Evolutionary conservation across 805 yeast genomes (phyloP).

Genomic region (Gaillardinia entomophila): DNA sequence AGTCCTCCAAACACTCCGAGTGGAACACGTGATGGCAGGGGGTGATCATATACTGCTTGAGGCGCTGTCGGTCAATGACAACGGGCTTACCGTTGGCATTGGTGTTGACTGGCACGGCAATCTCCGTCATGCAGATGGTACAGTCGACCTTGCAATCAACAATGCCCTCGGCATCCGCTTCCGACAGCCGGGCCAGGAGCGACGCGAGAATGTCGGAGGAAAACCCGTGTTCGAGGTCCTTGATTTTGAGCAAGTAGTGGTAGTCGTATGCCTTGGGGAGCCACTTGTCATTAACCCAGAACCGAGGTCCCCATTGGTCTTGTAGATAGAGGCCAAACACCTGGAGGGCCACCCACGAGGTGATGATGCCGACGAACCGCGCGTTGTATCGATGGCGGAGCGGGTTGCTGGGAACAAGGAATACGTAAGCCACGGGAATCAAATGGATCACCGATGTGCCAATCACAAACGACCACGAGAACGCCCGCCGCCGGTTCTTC

Average conservation of each 20-base stretch:
- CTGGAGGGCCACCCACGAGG: conserved; percentile 58
- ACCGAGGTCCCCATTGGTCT: conserved; percentile 68
- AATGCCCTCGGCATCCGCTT: conserved; percentile 16
- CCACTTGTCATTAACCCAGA: conserved; percentile 69
- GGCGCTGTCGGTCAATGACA: conserved; percentile 9
- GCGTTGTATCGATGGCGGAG: conserved; percentile 66
- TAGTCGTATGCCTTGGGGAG: conserved; percentile 83
- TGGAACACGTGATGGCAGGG: conserved; percentile 93
- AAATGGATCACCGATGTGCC: conserved; percentile 61
- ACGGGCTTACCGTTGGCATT: conserved; percentile 11
- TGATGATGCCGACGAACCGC: conserved; percentile 39
- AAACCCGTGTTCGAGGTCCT: conserved; percentile 54
- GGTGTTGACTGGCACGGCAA: conserved; percentile 48
- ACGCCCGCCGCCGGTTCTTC: conserved; percentile 58
- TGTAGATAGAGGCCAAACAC: conserved; percentile 55
- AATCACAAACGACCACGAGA: conserved; percentile 70
- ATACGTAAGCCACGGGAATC: conserved; percentile 61
- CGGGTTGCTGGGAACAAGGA: conserved; percentile 49
- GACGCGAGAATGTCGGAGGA: conserved; percentile 45
- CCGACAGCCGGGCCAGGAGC: conserved; percentile 14
- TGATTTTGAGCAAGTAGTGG: conserved; percentile 58
- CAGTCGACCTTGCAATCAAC: conserved; percentile 58
- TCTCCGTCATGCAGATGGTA: conserved; percentile 82
- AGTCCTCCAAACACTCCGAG: conserved; percentile 77
- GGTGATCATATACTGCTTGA: conserved; percentile 62